Percentiles rank a stretch among this genome's conserved stretches.
Conservation (phyloP, 2,329 filamentous ascomycete species). For the Colletotrichum eremochloae region DNA sequence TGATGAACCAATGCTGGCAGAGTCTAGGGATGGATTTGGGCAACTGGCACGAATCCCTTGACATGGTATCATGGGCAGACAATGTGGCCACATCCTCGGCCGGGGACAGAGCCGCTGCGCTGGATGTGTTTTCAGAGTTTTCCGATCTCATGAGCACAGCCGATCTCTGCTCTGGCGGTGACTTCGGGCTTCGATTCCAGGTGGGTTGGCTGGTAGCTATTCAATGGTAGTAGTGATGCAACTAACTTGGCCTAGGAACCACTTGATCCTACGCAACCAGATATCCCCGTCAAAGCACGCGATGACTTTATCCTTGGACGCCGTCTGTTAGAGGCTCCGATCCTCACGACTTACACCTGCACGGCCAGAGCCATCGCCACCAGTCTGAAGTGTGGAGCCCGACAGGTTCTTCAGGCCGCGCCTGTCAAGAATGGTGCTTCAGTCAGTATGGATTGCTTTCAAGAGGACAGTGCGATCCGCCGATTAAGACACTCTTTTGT, state of each 20-base stretch:
- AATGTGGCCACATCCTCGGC: slow-evolving; percentile 44
- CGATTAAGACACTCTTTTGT: slow-evolving; percentile 56
- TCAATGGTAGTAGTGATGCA: neutral
- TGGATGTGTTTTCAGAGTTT: slow-evolving; percentile 68
- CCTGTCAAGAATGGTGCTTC: neutral
- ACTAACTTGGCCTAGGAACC: slow-evolving; percentile 54
- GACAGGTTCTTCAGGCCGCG: slow-evolving; percentile 25
- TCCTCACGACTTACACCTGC: slow-evolving; percentile 47
- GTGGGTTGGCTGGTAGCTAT: slow-evolving; percentile 44
- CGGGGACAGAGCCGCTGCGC: slow-evolving; percentile 49
- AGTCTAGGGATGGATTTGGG: slow-evolving; percentile 76
- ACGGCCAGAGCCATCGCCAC: slow-evolving; percentile 34
- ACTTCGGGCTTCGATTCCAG: slow-evolving; percentile 57
- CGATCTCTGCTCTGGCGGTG: slow-evolving; percentile 69
- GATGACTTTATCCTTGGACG: slow-evolving; percentile 67
- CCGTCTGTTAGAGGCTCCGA: slow-evolving; percentile 62
- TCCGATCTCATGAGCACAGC: slow-evolving; percentile 73
- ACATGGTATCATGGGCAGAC: slow-evolving; percentile 56
- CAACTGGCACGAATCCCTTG: slow-evolving; percentile 64
- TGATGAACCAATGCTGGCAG: slow-evolving; percentile 74
- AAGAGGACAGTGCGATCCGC: slow-evolving; percentile 51
- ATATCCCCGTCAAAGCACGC: slow-evolving; percentile 59
- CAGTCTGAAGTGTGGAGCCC: slow-evolving; percentile 35
- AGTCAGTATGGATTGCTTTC: slow-evolving; percentile 43
- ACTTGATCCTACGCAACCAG: slow-evolving; percentile 75